phyloP scores from a whole-genome alignment of 2,329 filamentous ascomycete species.

The Penicillium fuscoglaucum region DNA sequence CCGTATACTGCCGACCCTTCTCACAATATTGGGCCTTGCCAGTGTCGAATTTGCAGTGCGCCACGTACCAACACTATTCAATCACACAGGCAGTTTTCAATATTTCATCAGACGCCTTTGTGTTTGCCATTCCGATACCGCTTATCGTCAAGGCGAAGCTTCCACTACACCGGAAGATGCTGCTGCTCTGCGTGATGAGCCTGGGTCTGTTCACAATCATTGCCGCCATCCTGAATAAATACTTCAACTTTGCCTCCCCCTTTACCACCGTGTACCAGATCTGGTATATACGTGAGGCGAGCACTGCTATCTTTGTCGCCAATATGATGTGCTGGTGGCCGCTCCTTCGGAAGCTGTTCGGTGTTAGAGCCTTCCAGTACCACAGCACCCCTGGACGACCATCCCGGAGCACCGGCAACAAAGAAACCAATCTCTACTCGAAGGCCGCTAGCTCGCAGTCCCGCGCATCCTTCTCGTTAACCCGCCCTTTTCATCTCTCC shows the following conservation, averaged over 20 bases:
- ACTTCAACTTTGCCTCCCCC: constrained; percentile 43
- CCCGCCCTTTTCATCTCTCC: background rate
- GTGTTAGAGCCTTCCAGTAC: constrained; percentile 28
- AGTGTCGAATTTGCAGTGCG: constrained; percentile 39
- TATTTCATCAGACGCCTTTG: constrained; percentile 42
- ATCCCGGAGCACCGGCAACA: constrained; percentile 6
- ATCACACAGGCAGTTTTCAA: constrained; percentile 49
- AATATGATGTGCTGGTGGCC: constrained; percentile 44
- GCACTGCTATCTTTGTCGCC: constrained; percentile 47
- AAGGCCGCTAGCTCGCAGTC: background rate
- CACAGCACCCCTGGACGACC: constrained; percentile 26
- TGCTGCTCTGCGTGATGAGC: constrained; percentile 38
- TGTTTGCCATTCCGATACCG: constrained; percentile 42
- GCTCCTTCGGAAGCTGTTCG: constrained; percentile 30
- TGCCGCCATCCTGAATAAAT: constrained; percentile 50
- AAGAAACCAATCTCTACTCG: background rate
- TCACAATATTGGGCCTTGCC: constrained; percentile 53
- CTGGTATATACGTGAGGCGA: constrained; percentile 47
- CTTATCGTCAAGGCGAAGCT: constrained; percentile 38
- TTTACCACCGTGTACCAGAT: constrained; percentile 41
- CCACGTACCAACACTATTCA: constrained; percentile 43
- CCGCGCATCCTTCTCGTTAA: background rate
- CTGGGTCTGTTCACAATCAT: constrained; percentile 45
- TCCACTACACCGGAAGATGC: constrained; percentile 34
- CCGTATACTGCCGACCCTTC: constrained; percentile 53